These are phyloP conservation scores for Diaporthe longicolla DNA, from an alignment of 2,329 filamentous ascomycete species.

Conservation along the genomic window DNA sequence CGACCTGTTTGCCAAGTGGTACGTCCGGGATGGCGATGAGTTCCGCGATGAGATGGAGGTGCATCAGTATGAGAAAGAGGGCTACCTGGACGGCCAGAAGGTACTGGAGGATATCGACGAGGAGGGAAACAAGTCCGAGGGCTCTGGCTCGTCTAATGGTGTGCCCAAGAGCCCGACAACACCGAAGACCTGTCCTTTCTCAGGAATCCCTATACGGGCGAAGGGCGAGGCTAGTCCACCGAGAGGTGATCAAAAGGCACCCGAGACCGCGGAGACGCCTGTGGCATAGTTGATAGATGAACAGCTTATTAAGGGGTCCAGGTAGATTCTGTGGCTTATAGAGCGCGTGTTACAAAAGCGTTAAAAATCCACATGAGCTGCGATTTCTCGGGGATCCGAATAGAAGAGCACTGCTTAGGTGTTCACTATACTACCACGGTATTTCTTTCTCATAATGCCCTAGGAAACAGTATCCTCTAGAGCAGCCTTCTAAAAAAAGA, in stretches of 20 bases:
- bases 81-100: conserved; percentile 74
- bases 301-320: background rate
- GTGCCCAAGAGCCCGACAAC: conserved; percentile 35
- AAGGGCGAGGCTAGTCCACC: conserved; percentile 40
- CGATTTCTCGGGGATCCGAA: too few species aligned
- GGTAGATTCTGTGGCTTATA: background rate
- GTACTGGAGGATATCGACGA: conserved; percentile 62
- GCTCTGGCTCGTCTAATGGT: conserved; percentile 35
- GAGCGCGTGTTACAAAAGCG: background rate
- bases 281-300: background rate
- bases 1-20: conserved; percentile 88
- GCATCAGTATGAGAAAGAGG: conserved; percentile 71
- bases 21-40: conserved; percentile 78
- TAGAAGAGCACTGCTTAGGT: too few species aligned
- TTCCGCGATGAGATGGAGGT: conserved; percentile 61
- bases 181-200: conserved; percentile 40
- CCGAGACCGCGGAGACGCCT: conserved; percentile 37
- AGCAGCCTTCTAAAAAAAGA: too few species aligned
- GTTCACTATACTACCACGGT: too few species aligned
- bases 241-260: conserved; percentile 34
- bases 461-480: too few species aligned
- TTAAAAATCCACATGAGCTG: background rate
- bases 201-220: conserved; percentile 38
- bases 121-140: conserved; percentile 37
- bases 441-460: too few species aligned